Base-by-base conservation (phyloP, 2,329 filamentous ascomycete species). In the Monilinia aucupariae region DNA sequence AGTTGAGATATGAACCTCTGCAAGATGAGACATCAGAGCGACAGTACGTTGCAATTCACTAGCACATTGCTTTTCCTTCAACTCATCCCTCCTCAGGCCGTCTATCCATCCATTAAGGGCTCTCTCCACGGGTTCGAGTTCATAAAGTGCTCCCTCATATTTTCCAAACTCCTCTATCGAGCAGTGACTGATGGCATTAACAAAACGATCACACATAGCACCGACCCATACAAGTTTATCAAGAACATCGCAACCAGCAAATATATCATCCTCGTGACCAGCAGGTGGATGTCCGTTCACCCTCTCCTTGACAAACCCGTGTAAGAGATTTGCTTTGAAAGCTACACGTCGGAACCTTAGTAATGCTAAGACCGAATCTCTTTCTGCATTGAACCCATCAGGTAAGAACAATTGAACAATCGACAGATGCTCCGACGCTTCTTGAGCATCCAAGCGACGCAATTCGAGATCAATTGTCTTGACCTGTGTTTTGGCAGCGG, bases 391-490 rank as follows among this genome's bases (percentile, higher is more conserved):
- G 74, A 91, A 96, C 25, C 84, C 88, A 66, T 96, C 92, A 0
- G 92, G 92, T 51, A 97, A 78, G 80, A 96, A 97, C 13, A 94
- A 78, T 75, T 92, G 90, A 68, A 97, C 84, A 69, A 99, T 96
- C 22, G 87, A 85, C 34, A 99, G 82, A 71, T 97, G 92, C 73
- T 97, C 90, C 47, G 86, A 82, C 2, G 92, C 90, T 77, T 97
- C 91, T 70, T 96, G 88, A 0, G 92, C 92, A 70, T 96, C 91
- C 72, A 97, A 83, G 63, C 89, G 88, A 60, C 89, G 85, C 63
- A 97, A 79, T 74, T 97, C 92, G 37, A 97, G 81, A 68, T 97
- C 92, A 66, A 99, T 96, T 0, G 92, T 92, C 78, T 96, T 97
- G 71, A 91, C 87, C 74, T 96, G 93, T 3, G 93, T 89, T 78